Percentiles rank a stretch among this genome's conserved stretches.
Evolutionary conservation across 108 stramenopile species (phyloP).

Genomic region (Cylindrotheca closterium): DNA sequence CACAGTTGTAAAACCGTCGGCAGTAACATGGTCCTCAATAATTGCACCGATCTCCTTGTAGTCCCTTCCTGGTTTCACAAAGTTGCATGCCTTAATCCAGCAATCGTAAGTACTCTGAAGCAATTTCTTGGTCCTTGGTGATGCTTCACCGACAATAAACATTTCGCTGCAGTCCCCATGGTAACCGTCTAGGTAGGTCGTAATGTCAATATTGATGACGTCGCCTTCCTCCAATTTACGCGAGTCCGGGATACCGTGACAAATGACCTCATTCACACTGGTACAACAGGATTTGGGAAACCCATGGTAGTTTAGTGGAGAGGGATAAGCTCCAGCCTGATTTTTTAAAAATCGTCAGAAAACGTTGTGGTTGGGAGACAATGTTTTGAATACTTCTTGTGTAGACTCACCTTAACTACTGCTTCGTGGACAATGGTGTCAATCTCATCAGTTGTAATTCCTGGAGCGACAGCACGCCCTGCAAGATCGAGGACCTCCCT

Average conservation of each 20-base stretch:
- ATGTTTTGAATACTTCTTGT: background rate
- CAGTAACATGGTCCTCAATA: slow-evolving; percentile 77
- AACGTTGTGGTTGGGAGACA: background rate
- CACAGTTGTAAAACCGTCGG: slow-evolving; percentile 74
- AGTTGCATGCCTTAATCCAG: slow-evolving; percentile 72
- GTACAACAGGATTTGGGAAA: slow-evolving; percentile 98
- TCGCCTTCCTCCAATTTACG: slow-evolving; percentile 86
- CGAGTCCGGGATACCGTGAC: slow-evolving; percentile 97
- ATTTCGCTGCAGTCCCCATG: slow-evolving; percentile 98
- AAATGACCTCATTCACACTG: slow-evolving; percentile 96
- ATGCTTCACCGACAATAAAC: slow-evolving; percentile 76
- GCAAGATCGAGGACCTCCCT: slow-evolving; percentile 92
- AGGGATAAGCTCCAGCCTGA: slow-evolving; percentile 84
- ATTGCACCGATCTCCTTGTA: slow-evolving; percentile 94
- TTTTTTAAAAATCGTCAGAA: background rate
- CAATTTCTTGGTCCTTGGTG: slow-evolving; percentile 46
- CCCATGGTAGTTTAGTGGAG: slow-evolving; percentile 93
- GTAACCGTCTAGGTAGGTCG: slow-evolving; percentile 87
- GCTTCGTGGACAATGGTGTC: slow-evolving; percentile 91
- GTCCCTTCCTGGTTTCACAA: slow-evolving; percentile 67
- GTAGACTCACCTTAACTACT: slow-evolving; percentile 29
- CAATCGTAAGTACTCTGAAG: slow-evolving; percentile 87
- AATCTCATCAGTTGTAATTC: slow-evolving; percentile 91
- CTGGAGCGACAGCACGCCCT: slow-evolving; percentile 74
- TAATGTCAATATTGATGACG: slow-evolving; percentile 95